Conservation (phyloP, 257 asterid species). For the Ajuga chamaepitys region DNA sequence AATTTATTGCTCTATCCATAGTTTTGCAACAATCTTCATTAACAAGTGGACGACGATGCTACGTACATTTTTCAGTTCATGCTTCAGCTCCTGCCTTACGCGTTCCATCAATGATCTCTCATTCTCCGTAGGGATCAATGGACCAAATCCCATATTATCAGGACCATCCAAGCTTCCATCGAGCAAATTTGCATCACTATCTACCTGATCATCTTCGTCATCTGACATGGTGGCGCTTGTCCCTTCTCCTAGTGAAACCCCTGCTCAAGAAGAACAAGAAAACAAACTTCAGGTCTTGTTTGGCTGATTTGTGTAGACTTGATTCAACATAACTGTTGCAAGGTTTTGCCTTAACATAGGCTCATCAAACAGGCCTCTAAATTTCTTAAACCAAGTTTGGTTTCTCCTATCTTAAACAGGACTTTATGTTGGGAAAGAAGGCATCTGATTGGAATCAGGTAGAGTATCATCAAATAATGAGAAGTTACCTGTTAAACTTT, state of each 20-base stretch:
- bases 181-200: conserved; percentile 64
- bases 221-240: conserved; percentile 97
- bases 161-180: conserved; percentile 68
- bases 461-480: no score
- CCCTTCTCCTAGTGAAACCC: conserved; percentile 91
- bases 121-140: conserved; percentile 76
- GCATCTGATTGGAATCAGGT: no score
- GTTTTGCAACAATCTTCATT: no score
- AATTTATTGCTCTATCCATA: no score
- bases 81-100: conserved; percentile 75
- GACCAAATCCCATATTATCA: conserved; percentile 91
- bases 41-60: background rate
- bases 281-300: no score
- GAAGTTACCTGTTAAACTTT: conserved; percentile 74
- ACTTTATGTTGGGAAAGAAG: no score
- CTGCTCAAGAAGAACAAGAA: conserved; percentile 27
- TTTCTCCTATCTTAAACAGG: no score
- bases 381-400: no score
- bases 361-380: no score
- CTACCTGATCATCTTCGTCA: conserved; percentile 78
- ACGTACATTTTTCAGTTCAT: conserved; percentile 80
- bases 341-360: no score
- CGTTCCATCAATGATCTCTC: conserved; percentile 92
- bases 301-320: no score
- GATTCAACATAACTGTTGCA: background rate